These are phyloP conservation scores for Poa annua DNA, from an alignment of 176 grass and related monocot genomes.

Conservation along the genomic window DNA sequence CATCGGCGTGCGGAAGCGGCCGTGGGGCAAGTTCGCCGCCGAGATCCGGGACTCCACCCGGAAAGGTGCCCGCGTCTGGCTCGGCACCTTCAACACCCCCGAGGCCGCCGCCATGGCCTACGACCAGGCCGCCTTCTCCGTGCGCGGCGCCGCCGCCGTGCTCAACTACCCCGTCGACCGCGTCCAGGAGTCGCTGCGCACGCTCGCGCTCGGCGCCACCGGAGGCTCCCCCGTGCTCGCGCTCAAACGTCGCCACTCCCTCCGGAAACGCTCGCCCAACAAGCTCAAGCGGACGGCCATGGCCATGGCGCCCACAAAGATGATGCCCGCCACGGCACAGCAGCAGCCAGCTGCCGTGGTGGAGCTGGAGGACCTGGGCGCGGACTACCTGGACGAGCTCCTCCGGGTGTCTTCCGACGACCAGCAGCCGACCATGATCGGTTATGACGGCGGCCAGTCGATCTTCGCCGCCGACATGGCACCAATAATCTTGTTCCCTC, in stretches of 20 bases:
- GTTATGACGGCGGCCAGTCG: background rate
- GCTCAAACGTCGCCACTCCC: conserved; percentile 72
- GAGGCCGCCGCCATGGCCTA: conserved; percentile 84
- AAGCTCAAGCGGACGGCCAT: conserved; percentile 37
- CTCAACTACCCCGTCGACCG: conserved; percentile 77
- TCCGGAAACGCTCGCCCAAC: conserved; percentile 55
- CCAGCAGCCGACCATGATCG: background rate
- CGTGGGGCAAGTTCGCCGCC: conserved; percentile 90
- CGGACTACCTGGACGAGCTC: background rate
- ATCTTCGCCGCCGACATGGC: background rate
- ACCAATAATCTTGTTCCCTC: background rate
- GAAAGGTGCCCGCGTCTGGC: conserved; percentile 77
- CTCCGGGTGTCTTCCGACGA: background rate
- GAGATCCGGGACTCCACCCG: conserved; percentile 91
- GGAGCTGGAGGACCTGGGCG: background rate
- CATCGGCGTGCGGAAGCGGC: conserved; percentile 84
- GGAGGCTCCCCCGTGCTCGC: conserved; percentile 61
- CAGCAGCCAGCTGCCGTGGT: background rate
- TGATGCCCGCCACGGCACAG: background rate
- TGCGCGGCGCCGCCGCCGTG: conserved; percentile 66
- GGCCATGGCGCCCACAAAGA: background rate
- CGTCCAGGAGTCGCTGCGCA: conserved; percentile 76
- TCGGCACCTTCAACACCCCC: conserved; percentile 78
- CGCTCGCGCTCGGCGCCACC: conserved; percentile 43
- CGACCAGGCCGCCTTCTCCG: conserved; percentile 88